These are phyloP conservation scores for Hymenoscyphus fraxineus DNA, from an alignment of 2,329 filamentous ascomycete species.

Conservation along the genomic window DNA sequence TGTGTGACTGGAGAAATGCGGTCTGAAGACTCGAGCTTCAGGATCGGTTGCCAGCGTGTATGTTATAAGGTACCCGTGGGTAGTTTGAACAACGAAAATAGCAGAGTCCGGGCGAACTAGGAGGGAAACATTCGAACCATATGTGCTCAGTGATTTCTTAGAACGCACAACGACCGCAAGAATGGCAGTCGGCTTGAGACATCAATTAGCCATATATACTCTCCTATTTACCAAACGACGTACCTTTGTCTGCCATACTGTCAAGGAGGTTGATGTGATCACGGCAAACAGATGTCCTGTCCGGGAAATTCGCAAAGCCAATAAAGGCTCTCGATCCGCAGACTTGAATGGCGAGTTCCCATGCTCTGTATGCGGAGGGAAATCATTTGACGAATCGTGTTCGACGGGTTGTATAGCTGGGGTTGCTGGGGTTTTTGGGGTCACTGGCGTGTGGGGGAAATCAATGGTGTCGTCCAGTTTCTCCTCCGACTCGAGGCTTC, in stretches of 20 bases:
- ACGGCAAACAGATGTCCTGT: constrained; percentile 82
- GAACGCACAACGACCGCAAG: constrained; percentile 84
- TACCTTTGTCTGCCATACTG: constrained; percentile 96
- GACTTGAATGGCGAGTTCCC: constrained; percentile 16
- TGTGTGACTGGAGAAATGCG: constrained; percentile 67
- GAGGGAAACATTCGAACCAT: constrained; percentile 80
- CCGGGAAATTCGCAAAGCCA: constrained; percentile 73
- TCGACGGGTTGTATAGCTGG: constrained; percentile 58
- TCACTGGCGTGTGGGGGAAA: constrained; percentile 32
- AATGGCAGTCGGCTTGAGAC: constrained; percentile 73
- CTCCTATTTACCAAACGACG: constrained; percentile 24
- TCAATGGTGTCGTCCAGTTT: constrained; percentile 30
- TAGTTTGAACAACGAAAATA: constrained; percentile 87
- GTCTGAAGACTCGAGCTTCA: constrained; percentile 78
- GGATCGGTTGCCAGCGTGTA: constrained; percentile 87
- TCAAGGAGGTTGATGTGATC: constrained; percentile 78
- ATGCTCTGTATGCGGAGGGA: constrained; percentile 17
- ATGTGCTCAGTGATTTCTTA: constrained; percentile 70
- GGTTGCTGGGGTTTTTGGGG: constrained; percentile 53
- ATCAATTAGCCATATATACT: constrained; percentile 16
- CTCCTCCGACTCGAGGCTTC: constrained; percentile 26
- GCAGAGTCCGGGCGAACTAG: constrained; percentile 86
- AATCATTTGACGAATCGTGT: constrained; percentile 41
- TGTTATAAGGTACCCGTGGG: constrained; percentile 83
- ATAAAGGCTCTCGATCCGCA: constrained; percentile 56